Evolutionary conservation across 169 alveolate species (phyloP).

Genomic region (Eimeria falciformis): DNA sequence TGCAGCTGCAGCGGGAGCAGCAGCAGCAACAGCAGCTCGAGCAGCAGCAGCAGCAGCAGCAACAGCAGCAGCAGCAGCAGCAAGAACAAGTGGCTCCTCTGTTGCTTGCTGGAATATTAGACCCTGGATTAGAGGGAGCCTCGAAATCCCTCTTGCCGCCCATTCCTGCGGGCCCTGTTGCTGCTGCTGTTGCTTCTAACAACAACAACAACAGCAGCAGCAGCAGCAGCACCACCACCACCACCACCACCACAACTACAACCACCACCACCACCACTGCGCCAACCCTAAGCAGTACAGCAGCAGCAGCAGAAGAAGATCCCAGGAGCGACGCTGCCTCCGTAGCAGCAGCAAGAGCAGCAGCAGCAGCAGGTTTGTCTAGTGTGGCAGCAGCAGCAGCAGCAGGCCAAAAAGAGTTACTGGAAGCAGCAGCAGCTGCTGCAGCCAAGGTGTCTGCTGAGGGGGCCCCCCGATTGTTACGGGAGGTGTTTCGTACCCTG

Average conservation of each 20-base stretch:
- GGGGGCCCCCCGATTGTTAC: conserved; percentile 1
- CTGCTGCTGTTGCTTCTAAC: too few species aligned
- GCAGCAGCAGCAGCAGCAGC: conserved; percentile 51
- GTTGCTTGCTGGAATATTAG: not conserved
- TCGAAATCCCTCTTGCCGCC: conserved; percentile 18
- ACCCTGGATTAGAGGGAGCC: conserved; percentile 13
- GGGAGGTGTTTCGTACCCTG: not conserved
- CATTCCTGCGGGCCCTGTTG: not conserved
- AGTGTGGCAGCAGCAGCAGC: conserved; percentile 23
- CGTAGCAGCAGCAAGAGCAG: conserved; percentile 33
- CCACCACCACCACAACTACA: not conserved
- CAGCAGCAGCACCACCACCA: conserved; percentile 54
- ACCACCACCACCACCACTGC: not conserved
- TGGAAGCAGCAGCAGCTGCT: conserved; percentile 47
- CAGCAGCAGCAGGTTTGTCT: conserved; percentile 40
- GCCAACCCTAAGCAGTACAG: not conserved
- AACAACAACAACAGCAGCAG: conserved; percentile 52
- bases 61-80: conserved; percentile 15
- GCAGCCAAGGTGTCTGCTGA: conserved; percentile 14
- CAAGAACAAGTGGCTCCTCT: conserved; percentile 35
- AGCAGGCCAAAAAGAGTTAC: conserved; percentile 24
- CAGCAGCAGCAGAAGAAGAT: conserved; percentile 32
- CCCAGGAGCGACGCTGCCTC: conserved; percentile 42
- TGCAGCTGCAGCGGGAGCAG: conserved; percentile 25
- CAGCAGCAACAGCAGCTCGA: conserved; percentile 40